Evolutionary conservation across 2,329 filamentous ascomycete species (phyloP), one percentile per base, ranked within the genome.

Genomic region (Sphaerulina vaccinii): DNA sequence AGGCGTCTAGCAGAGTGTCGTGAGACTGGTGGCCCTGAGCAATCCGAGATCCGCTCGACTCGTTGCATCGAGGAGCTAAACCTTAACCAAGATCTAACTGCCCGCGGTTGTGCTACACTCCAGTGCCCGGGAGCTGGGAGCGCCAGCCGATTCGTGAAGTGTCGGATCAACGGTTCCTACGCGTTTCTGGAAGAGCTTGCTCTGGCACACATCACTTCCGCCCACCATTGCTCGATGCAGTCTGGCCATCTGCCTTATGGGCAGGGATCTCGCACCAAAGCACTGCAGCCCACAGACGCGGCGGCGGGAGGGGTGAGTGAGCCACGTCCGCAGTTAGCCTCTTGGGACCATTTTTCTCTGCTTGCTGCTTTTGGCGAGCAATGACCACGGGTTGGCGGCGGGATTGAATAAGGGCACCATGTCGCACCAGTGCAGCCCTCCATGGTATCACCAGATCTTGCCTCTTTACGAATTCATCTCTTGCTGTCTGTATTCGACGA

Each of bases 211-310:
- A 52, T 41, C 51, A 51, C 59, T 52, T 41, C 53, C 46, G 47
- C 49, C 58, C 54, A 49, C 56, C 59, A 47, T 60, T 54, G 56
- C 62, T 58, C 54, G 54, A 64, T 62, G 52, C 54, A 62, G 58
- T 24, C 50, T 37, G 53, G 43, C 55, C 52, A 56, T 60, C 45
- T 55, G 56, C 59, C 62, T 63, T 65, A 61, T 57, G 56, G 9
- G 65, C 68, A 65, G 63, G 71, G 69, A 69, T 71, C 62, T 64
- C 62, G 64, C 65, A 66, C 66, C 63, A 65, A 57, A 58, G 46
- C 62, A 57, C 65, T 70, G 69, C 68, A 70, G 71, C 70, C 60
- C 71, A 71, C 70, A 66, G 58, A 66, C 70, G 70, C 68, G 71
- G 70, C 68, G 69, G 67, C 71, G 70, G 71, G 67, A 48, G 65